Base-by-base conservation (phyloP, 371 early-diverging fungal species). In the Apophysomyces ossiformis region DNA sequence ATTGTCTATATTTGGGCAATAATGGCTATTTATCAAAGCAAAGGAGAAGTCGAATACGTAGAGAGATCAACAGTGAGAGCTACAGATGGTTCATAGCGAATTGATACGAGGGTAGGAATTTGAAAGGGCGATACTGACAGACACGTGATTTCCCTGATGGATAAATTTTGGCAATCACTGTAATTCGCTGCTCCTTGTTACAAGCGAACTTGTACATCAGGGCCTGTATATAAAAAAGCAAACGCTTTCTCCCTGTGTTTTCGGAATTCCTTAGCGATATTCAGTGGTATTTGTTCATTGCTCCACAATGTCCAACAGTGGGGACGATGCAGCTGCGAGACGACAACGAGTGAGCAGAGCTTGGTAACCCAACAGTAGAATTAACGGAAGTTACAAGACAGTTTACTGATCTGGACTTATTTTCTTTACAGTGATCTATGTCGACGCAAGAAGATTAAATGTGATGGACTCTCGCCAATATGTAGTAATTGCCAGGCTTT, bases 371-470 rank as follows among this genome's bases (percentile, higher is more conserved):
- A 9, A 7, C 11, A 47, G 47, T 15, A 47, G 7, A 11, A 15
- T 7, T 16, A 47, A 15, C 7, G 21, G 47, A 6, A 47, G 18
- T 26, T 26, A 47, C 15, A 15, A 13, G 18, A 7, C 47, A n/a
- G 41, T 13, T 41, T 41, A 41, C 61, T 26, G 32, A 16, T 61
- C 61, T 38, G 5, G 39, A 2, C 32, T 26, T 21, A 7, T 6
- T 26, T 61, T 13, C 8, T 11, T 59, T 59, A 5, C 16, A 83
- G 89, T 69, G 87, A 87, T 71, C 65, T 80, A n/a, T 87, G 87
- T 67, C 79, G 87, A 57, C 77, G 81, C 15, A 89, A 89, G 61
- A 89, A 89, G 71, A 84, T 87, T n/a, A 87, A 87, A 58, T 89
- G 87, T 64, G 87, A 89, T 65, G 87, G 86, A 9, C 67, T 69